Base-by-base conservation (phyloP, 345 rosid genomes). In the Brassica carinata region DNA sequence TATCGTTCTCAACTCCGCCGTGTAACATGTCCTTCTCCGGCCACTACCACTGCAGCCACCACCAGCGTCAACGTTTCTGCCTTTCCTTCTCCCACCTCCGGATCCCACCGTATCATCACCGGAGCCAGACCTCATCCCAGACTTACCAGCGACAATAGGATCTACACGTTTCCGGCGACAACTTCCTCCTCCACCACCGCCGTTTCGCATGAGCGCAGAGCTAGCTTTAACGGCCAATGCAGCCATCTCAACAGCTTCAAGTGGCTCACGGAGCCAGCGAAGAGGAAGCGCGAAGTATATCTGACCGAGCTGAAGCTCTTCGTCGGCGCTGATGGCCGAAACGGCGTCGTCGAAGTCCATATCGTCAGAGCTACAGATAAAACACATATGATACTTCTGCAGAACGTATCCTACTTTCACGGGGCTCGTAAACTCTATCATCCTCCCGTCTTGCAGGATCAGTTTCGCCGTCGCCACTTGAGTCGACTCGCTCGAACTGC, bases 161-260 rank as follows among this genome's bases (percentile, higher is more conserved):
- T 81, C 75, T 7, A 69, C 77, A 5, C 64, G 77, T 9, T 84
- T 84, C n/a, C 78, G 34, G n/a, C 80, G 72, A 70, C 62, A 64
- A 18, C 72, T 27, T 13, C 77, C 69, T 10, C 77, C 55, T 13
- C 55, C 55, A 3, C 76, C 59, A 18, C 82, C 67, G 1, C 75
- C 76, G 9, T 31, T 38, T 40, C 74, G 11, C 84, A 76, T 72
- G 48, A 96, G 81, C 5, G 99, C 99, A 1, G 93, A 77, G 88
- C 95, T 96, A 8, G 99, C 99, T 85, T 91, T 94, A 14, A 96
- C 98, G 0, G 99, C 99, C 85, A 96, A 87, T 82, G 99, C 93
- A 13, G 99, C 99, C 99, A 96, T 94, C 74, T 96, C 94, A 71
- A 91, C 93, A 0, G 96, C 85, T 63, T 83, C 91, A 30, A 96